A percentile compares a stretch with the other conserved stretches of the same genome.
These are phyloP conservation scores for Sphagnum magellanicum DNA, from an alignment of 228 moss, liverwort and hornwort species.

Conservation along the genomic window DNA sequence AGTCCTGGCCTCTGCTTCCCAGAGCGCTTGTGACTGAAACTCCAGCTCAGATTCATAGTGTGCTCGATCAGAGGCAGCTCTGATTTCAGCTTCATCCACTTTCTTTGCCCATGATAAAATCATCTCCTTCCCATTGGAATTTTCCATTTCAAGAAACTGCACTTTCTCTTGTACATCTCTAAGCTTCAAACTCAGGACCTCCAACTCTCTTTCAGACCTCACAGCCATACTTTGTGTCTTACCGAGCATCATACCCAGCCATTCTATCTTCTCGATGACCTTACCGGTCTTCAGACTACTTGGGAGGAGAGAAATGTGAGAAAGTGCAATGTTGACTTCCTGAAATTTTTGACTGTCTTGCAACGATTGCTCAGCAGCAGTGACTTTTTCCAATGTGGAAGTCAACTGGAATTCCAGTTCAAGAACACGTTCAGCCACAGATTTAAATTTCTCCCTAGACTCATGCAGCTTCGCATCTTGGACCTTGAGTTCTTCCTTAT, in stretches of 20 bases:
- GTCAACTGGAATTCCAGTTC: conserved; percentile 38
- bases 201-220: conserved; percentile 34
- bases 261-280: conserved; percentile 48
- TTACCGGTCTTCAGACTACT: conserved; percentile 24
- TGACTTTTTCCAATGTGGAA: conserved; percentile 19
- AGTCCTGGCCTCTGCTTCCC: conserved; percentile 34
- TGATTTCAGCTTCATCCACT: conserved; percentile 35
- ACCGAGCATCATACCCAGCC: conserved; percentile 43
- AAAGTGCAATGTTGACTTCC: conserved; percentile 37
- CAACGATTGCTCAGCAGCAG: conserved; percentile 27
- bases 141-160: conserved; percentile 25
- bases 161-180: conserved; percentile 30
- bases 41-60: conserved; percentile 50
- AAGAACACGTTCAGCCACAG: conserved; percentile 21
- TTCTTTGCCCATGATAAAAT: conserved; percentile 20
- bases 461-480: conserved; percentile 41
- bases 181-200: conserved; percentile 15
- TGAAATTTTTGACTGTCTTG: conserved; percentile 21
- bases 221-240: conserved; percentile 24
- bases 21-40: conserved; percentile 23
- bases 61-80: conserved; percentile 17
- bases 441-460: conserved; percentile 14
- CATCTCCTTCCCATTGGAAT: conserved; percentile 18
- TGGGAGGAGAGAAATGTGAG: conserved; percentile 18
- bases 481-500: conserved; percentile 27